Conservation (phyloP, 352 stramenopile genomes). For the Phytophthora foliorum region DNA sequence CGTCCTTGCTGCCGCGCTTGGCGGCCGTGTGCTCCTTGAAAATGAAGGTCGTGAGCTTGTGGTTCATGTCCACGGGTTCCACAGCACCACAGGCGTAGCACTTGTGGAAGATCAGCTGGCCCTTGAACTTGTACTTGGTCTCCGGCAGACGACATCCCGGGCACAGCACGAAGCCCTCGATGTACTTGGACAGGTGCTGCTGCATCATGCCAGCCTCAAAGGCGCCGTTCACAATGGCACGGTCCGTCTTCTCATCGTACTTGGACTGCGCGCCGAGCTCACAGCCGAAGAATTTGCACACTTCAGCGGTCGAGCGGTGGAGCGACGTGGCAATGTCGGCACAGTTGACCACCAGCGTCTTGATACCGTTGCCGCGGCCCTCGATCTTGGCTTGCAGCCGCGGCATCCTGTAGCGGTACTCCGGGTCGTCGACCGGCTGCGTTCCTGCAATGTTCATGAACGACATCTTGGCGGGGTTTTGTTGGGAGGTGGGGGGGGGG, state of each 20-base stretch:
- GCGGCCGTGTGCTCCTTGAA: constrained; percentile 95
- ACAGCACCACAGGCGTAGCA: constrained; percentile 98
- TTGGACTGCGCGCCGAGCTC: constrained; percentile 99
- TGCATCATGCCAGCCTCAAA: constrained; percentile 96
- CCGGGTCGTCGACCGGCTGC: constrained; percentile 92
- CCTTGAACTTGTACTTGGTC: constrained; percentile 99
- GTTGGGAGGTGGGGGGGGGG: not conserved
- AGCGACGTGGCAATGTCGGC: constrained; percentile 94
- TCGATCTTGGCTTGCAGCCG: constrained; percentile 97
- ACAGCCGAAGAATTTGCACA: constrained; percentile 99
- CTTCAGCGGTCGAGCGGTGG: constrained; percentile 95
- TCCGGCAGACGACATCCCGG: constrained; percentile 97
- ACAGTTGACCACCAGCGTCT: constrained; percentile 99
- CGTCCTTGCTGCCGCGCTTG: constrained; percentile 89
- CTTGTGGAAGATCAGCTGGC: constrained; percentile 97
- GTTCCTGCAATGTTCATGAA: constrained; percentile 93
- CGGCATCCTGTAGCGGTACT: constrained; percentile 99
- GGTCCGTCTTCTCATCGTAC: constrained; percentile 96
- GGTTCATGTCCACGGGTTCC: constrained; percentile 97
- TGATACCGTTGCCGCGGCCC: constrained; percentile 99
- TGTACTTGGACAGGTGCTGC: constrained; percentile 97
- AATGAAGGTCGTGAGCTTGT: constrained; percentile 99
- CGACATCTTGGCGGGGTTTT: constrained; percentile 63
- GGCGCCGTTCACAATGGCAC: constrained; percentile 97
- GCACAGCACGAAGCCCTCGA: constrained; percentile 99